Conservation (phyloP, 352 stramenopile species). For the Saprolegnia diclina region DNA sequence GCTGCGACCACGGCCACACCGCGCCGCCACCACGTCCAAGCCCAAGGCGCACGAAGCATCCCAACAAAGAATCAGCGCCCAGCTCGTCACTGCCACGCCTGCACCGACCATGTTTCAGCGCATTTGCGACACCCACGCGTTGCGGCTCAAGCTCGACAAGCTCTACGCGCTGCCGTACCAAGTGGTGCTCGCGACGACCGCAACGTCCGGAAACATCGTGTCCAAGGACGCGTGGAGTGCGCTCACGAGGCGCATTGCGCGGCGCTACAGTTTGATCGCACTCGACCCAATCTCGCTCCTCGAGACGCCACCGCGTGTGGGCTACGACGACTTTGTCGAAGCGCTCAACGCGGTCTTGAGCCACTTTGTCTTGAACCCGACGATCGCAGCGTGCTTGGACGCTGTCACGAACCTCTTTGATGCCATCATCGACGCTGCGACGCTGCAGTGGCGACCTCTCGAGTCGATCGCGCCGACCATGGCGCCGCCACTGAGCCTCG, state of each 20-base stretch:
- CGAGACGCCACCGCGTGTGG: neutral
- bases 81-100: neutral
- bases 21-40: neutral
- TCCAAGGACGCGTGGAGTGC: neutral
- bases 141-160: neutral
- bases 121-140: neutral
- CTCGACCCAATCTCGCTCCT: neutral
- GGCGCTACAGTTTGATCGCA: neutral
- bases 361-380: neutral
- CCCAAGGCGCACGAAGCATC: too few relatives aligned
- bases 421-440: neutral
- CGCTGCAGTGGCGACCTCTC: neutral
- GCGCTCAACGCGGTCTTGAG: neutral
- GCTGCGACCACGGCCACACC: neutral
- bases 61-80: too few relatives aligned
- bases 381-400: neutral
- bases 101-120: neutral
- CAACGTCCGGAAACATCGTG: neutral
- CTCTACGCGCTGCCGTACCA: neutral
- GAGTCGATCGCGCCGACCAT: neutral
- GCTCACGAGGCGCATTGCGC: neutral
- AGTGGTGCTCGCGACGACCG: neutral
- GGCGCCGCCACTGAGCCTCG: neutral
- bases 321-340: neutral
- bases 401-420: neutral